A percentile compares a stretch with the other conserved stretches of the same genome.
phyloP scores from a whole-genome alignment of 2,329 filamentous ascomycete genomes.

The Pseudopithomyces maydicus region DNA sequence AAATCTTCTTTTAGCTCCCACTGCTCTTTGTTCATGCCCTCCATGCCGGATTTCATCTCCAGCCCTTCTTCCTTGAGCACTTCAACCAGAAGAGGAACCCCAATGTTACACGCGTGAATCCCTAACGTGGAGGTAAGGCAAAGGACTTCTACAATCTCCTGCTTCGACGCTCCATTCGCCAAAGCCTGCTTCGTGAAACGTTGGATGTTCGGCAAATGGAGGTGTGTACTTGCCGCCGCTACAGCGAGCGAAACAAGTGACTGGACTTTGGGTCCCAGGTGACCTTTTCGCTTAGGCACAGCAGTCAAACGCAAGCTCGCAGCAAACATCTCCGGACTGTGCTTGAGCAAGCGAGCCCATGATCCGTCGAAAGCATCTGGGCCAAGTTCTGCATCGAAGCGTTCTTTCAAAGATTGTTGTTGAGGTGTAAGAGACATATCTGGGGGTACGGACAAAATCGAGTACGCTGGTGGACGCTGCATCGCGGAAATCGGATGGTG shows the following conservation, averaged over 20 bases:
- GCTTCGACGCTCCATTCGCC: constrained; percentile 45
- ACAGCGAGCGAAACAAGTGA: constrained; percentile 52
- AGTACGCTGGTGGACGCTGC: constrained; percentile 13
- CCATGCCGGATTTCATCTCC: constrained; percentile 29
- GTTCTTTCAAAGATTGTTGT: constrained; percentile 28
- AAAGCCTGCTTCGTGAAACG: constrained; percentile 48
- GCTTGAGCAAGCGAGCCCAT: constrained; percentile 33
- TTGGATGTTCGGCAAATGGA: constrained; percentile 51
- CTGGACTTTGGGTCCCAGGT: constrained; percentile 50
- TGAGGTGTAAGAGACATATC: constrained; percentile 26
- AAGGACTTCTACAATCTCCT: constrained; percentile 54
- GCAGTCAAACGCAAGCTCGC: constrained; percentile 30
- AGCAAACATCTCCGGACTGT: constrained; percentile 37
- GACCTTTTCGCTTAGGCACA: constrained; percentile 35
- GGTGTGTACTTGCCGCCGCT: constrained; percentile 51
- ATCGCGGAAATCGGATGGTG: not conserved
- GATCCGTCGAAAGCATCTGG: constrained; percentile 27
- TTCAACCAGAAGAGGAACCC: constrained; percentile 53
- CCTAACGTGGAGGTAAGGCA: constrained; percentile 52
- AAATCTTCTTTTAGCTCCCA: constrained; percentile 51
- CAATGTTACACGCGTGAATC: constrained; percentile 55
- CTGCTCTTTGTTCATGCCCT: constrained; percentile 42
- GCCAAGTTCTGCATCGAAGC: constrained; percentile 30
- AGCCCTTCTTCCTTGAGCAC: constrained; percentile 53
- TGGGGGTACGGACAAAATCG: constrained; percentile 8